Conservation (phyloP, 768 basidiomycete species). For the Boletus tomentosulus region DNA sequence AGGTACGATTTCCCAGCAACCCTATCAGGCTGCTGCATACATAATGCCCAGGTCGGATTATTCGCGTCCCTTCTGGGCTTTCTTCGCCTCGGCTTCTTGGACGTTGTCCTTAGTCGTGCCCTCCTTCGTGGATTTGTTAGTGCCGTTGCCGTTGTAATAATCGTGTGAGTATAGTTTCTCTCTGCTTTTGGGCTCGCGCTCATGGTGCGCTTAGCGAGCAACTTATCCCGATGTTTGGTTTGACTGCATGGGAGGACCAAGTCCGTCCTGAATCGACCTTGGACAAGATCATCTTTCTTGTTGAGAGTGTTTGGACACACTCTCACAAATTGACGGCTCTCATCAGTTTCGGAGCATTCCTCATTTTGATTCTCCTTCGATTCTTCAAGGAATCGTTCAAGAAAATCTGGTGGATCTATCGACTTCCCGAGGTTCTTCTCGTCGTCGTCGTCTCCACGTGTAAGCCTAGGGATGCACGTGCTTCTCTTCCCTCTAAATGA, state of each 20-base stretch:
- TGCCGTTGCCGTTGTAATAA: constrained; percentile 81
- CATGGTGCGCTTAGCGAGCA: constrained; percentile 53
- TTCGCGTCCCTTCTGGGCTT: constrained; percentile 85
- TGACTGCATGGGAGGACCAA: constrained; percentile 49
- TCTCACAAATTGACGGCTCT: constrained; percentile 64
- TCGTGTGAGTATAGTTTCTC: constrained; percentile 50
- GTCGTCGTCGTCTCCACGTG: constrained; percentile 81
- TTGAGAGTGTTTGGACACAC: constrained; percentile 52
- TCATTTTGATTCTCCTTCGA: constrained; percentile 59
- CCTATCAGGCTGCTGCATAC: neutral
- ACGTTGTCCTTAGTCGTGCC: constrained; percentile 88
- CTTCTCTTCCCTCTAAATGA: neutral
- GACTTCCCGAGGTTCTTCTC: constrained; percentile 86
- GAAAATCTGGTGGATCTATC: constrained; percentile 67
- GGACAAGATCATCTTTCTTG: constrained; percentile 74
- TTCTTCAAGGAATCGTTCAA: constrained; percentile 54
- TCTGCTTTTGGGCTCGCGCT: neutral
- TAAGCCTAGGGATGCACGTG: constrained; percentile 34
- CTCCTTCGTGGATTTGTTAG: constrained; percentile 84
- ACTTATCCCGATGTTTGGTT: constrained; percentile 86
- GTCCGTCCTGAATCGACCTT: constrained; percentile 64
- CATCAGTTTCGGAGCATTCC: constrained; percentile 70
- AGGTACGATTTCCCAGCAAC: constrained; percentile 41
- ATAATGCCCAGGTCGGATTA: constrained; percentile 60
- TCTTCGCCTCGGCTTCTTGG: constrained; percentile 86